A percentile compares a stretch with the other conserved stretches of the same genome.
Conservation (phyloP, 495 filamentous ascomycete species). For the Xylaria cubensis region DNA sequence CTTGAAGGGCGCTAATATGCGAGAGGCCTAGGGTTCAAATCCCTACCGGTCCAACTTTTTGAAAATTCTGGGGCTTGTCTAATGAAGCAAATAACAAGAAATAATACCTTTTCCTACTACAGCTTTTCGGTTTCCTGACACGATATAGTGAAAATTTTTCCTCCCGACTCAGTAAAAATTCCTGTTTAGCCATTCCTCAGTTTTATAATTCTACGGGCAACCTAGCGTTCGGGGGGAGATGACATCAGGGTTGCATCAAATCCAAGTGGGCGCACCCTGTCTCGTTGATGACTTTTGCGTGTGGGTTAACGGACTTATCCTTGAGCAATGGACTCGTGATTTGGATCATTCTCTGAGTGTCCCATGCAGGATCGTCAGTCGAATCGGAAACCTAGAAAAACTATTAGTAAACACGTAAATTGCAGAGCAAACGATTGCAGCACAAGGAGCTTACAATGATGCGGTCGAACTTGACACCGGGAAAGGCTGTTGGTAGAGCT, state of each 20-base stretch:
- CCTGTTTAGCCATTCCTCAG: background rate
- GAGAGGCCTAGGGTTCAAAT: constrained; percentile 1
- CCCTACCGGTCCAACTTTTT: background rate
- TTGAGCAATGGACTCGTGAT: background rate
- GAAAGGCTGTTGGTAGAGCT: background rate
- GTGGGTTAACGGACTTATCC: background rate
- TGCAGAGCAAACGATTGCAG: background rate
- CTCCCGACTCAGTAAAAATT: no score
- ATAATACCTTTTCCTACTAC: no score
- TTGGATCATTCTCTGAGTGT: background rate
- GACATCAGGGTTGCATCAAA: no score
- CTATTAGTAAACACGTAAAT: background rate
- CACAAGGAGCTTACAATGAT: background rate
- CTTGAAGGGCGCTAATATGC: background rate
- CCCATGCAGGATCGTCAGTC: background rate
- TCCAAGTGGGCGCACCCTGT: no score
- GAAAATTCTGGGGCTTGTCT: no score
- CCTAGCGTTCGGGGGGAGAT: no score
- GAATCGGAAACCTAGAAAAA: background rate
- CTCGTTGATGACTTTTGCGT: background rate
- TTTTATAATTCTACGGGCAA: background rate
- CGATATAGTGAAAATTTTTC: background rate
- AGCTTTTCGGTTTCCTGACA: no score
- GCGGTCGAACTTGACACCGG: background rate
- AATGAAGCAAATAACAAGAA: no score